Evolutionary conservation across 2,329 filamentous ascomycete genomes (phyloP).

Genomic region (Penicillium brasilianum): DNA sequence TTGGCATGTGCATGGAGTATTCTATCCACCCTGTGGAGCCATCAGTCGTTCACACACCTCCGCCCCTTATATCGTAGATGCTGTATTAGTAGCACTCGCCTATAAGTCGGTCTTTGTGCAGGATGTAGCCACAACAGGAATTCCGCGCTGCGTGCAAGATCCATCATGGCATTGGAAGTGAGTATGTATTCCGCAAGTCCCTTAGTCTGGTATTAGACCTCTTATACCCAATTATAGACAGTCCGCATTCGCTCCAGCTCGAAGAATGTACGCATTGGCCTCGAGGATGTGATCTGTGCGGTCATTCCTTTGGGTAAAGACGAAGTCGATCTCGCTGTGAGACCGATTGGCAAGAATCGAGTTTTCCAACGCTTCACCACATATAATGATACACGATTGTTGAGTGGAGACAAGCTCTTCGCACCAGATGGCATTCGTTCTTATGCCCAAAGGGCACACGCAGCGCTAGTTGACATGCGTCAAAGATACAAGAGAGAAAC

Average conservation of each 20-base stretch:
- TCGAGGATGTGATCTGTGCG: background rate
- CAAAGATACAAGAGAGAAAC: background rate
- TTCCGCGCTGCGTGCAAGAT: background rate
- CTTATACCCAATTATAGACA: background rate
- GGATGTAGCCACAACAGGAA: background rate
- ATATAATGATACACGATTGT: background rate
- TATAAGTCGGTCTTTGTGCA: too few species aligned
- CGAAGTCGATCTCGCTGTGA: background rate
- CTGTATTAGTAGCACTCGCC: too few species aligned
- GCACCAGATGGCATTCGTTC: background rate
- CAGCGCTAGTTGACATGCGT: background rate
- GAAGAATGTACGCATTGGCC: background rate
- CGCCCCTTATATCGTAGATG: too few species aligned
- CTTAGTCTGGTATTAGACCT: background rate
- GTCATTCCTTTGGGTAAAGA: background rate
- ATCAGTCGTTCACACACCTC: too few species aligned
- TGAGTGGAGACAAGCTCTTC: background rate
- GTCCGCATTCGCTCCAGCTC: background rate
- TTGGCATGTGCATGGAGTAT: too few species aligned
- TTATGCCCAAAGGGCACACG: background rate
- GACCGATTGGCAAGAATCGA: too few species aligned
- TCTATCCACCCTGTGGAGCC: too few species aligned
- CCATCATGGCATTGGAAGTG: background rate
- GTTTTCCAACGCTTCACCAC: background rate
- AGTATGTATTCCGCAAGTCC: background rate